A percentile compares a stretch with the other conserved stretches of the same genome.
Evolutionary conservation across 1,139 yeast species (phyloP).

Genomic region (Scheffersomyces stambukii): DNA sequence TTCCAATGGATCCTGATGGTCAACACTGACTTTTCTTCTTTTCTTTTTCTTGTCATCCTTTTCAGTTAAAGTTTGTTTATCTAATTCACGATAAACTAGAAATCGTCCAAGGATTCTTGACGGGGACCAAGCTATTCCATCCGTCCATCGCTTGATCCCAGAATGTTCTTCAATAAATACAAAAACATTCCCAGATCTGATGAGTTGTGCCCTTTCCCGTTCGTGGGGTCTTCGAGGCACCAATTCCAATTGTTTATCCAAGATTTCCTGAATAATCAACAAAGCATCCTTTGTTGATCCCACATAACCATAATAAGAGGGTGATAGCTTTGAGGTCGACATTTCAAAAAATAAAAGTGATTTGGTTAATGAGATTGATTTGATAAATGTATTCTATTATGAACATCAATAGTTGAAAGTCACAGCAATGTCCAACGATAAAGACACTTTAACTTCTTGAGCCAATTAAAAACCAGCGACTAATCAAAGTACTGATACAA

Average conservation of each 20-base stretch:
- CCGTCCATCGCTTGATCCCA: constrained; percentile 92
- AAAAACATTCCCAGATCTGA: constrained; percentile 75
- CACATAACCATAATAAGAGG: constrained; percentile 76
- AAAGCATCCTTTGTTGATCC: constrained; percentile 82
- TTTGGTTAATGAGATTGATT: no score
- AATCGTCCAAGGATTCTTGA: constrained; percentile 82
- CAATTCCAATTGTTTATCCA: constrained; percentile 57
- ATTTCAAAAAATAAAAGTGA: no score
- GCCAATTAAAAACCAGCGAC: no score
- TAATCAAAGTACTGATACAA: no score
- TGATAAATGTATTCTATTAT: no score
- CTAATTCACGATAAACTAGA: constrained; percentile 75
- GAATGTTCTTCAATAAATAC: constrained; percentile 80
- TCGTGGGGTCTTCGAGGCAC: constrained; percentile 82
- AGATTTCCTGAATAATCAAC: constrained; percentile 71
- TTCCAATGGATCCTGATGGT: constrained; percentile 14
- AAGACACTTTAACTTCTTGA: no score
- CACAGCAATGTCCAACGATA: no score
- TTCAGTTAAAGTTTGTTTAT: constrained; percentile 42
- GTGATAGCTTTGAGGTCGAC: constrained; percentile 30
- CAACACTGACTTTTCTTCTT: constrained; percentile 19
- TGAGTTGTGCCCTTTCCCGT: constrained; percentile 61
- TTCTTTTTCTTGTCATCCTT: constrained; percentile 30
- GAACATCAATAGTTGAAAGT: no score
- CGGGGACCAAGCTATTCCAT: constrained; percentile 90